Conservation (phyloP, 306 rosid genomes). For the Acacia acuminata region DNA sequence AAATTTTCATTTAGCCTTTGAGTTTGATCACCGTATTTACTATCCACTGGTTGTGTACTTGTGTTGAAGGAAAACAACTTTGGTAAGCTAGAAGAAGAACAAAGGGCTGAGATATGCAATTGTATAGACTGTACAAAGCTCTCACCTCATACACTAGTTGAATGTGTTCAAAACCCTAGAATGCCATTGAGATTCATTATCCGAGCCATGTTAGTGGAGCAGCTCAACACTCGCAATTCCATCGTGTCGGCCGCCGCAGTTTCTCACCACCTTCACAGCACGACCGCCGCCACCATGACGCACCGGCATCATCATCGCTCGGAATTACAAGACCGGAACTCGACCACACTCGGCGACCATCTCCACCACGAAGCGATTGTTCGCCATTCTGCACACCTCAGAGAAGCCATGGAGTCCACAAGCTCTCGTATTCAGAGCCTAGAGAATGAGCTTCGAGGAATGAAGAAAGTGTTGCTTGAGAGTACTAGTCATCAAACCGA, state of each 20-base stretch:
- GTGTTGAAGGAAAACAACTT: slow-evolving; percentile 52
- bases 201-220: slow-evolving; percentile 78
- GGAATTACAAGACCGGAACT: neutral
- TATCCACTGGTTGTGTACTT: neutral
- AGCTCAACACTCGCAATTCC: slow-evolving; percentile 74
- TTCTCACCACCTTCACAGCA: neutral
- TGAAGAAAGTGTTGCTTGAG: slow-evolving; percentile 56
- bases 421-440: slow-evolving; percentile 58
- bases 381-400: slow-evolving; percentile 57
- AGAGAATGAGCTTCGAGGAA: slow-evolving; percentile 57
- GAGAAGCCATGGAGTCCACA: slow-evolving; percentile 67
- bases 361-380: slow-evolving; percentile 55
- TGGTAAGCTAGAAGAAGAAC: slow-evolving; percentile 61
- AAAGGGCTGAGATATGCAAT: slow-evolving; percentile 60
- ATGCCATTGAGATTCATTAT: slow-evolving; percentile 83
- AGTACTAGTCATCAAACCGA: slow-evolving; percentile 12
- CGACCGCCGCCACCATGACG: neutral
- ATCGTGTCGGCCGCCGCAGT: slow-evolving; percentile 33
- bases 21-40: neutral
- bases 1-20: neutral
- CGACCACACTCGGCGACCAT: slow-evolving; percentile 50
- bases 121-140: slow-evolving; percentile 70
- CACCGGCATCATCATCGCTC: slow-evolving; percentile 16
- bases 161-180: slow-evolving; percentile 74
- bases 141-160: slow-evolving; percentile 48